A percentile compares a stretch with the other conserved stretches of the same genome.
Evolutionary conservation across 2,329 filamentous ascomycete species (phyloP).

Genomic region (Aspergillus niger): DNA sequence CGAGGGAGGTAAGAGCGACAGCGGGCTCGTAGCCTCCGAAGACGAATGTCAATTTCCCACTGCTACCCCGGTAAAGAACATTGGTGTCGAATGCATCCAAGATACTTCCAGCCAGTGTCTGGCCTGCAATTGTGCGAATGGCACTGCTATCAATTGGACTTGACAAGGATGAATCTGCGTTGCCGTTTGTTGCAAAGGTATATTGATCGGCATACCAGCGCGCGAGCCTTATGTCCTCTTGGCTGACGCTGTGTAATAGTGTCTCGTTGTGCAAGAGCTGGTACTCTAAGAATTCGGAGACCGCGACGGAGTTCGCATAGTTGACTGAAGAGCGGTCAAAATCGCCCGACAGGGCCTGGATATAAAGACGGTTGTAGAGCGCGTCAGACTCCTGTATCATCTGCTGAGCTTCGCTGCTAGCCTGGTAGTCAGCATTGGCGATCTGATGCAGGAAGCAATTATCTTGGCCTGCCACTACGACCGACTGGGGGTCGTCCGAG

Average conservation of each 20-base stretch:
- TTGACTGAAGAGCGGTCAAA: slow-evolving; percentile 44
- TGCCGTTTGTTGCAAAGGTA: slow-evolving; percentile 51
- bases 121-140: slow-evolving; percentile 46
- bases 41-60: slow-evolving; percentile 49
- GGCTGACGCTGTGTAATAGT: slow-evolving; percentile 34
- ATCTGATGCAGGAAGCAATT: slow-evolving; percentile 45
- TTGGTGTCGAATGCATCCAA: slow-evolving; percentile 43
- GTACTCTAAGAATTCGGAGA: slow-evolving; percentile 61
- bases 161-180: slow-evolving; percentile 39
- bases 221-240: slow-evolving; percentile 37
- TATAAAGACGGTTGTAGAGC: slow-evolving; percentile 53
- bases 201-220: slow-evolving; percentile 54
- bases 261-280: slow-evolving; percentile 54
- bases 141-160: slow-evolving; percentile 26
- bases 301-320: slow-evolving; percentile 55
- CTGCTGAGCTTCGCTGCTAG: slow-evolving; percentile 43
- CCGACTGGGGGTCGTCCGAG: slow-evolving; percentile 51
- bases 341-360: slow-evolving; percentile 46
- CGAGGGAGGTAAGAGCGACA: slow-evolving; percentile 54
- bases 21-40: slow-evolving; percentile 55
- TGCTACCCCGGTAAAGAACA: slow-evolving; percentile 39
- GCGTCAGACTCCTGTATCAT: slow-evolving; percentile 39
- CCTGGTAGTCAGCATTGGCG: slow-evolving; percentile 45
- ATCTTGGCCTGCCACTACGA: slow-evolving; percentile 53
- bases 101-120: slow-evolving; percentile 44